phyloP scores from a whole-genome alignment of 148 eudicot genomes.

The Rhododendron griersonianum region DNA sequence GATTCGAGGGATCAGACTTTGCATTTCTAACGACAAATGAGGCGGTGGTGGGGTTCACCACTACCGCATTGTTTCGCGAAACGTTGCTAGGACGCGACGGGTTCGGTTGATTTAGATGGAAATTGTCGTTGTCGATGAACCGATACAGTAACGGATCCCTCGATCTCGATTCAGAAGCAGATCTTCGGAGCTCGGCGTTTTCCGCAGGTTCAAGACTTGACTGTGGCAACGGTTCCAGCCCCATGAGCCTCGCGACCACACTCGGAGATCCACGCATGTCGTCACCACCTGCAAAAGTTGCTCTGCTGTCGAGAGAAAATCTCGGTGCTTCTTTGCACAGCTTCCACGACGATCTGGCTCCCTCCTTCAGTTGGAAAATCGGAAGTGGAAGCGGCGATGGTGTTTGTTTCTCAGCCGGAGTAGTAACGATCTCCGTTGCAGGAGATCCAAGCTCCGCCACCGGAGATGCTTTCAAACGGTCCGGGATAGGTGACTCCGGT shows the following conservation, averaged over 20 bases:
- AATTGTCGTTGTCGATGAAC: slow-evolving; percentile 19
- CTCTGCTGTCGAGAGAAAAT: slow-evolving; percentile 56
- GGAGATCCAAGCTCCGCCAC: slow-evolving; percentile 9
- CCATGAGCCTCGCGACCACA: slow-evolving; percentile 91
- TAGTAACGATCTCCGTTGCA: neutral
- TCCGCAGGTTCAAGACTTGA: slow-evolving; percentile 19
- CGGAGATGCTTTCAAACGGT: slow-evolving; percentile 2
- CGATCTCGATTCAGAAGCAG: slow-evolving; percentile 88
- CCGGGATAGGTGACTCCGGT: slow-evolving; percentile 13
- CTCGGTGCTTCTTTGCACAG: slow-evolving; percentile 72
- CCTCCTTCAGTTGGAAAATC: slow-evolving; percentile 37
- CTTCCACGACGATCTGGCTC: slow-evolving; percentile 67
- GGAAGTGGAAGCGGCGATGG: slow-evolving; percentile 32
- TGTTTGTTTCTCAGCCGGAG: slow-evolving; percentile 11
- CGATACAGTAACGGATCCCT: slow-evolving; percentile 43
- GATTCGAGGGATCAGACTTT: slow-evolving; percentile 16
- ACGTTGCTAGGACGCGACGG: slow-evolving; percentile 10
- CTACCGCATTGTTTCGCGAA: slow-evolving; percentile 1
- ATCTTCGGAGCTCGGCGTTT: slow-evolving; percentile 65
- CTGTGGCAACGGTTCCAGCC: slow-evolving; percentile 56
- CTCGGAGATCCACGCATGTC: slow-evolving; percentile 66
- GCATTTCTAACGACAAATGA: slow-evolving; percentile 7
- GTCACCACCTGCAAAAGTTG: slow-evolving; percentile 15
- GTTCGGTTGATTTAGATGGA: slow-evolving; percentile 16
- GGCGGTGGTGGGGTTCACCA: slow-evolving; percentile 2